Base-by-base conservation (phyloP, 192 early-diverging fungal genomes). In the Podila epigama region DNA sequence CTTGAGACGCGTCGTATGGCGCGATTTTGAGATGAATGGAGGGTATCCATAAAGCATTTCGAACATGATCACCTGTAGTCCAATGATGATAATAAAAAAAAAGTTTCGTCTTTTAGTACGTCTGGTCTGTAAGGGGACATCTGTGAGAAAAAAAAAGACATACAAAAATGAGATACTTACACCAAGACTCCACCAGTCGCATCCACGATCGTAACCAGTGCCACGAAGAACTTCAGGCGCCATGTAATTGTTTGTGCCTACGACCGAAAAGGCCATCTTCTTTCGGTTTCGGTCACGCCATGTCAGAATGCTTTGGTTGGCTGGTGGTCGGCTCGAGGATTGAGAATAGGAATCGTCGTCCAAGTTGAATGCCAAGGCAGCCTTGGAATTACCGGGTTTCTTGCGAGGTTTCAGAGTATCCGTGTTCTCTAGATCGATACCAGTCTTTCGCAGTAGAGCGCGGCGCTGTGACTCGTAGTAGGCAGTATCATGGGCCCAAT, bases 231-330 rank as follows among this genome's bases (percentile, higher is more conserved):
- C 89, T 75, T 97, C 95, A 10, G 93, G 92, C 9, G 94, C 94
- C 94, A 97, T 97, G 86, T 97, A 97, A 79, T 97, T 94, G 37
- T 94, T 94, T 33, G 89, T 90, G 9, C 95, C 95, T 9, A 97
- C 95, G 50, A 96, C 87, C 0, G 92, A 93, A 68, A 88, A 95
- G 2, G 89, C 93, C 71, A 82, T 73, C 29, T 82, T 82, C 52
- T 79, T 82, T 35, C 81, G 60, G 53, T 82, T 68, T n/a, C 72
- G 67, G 62, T 82, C 81, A 44, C 81, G 69, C 81, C 86, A 82
- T 66, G 63, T 87, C 58, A 87, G 85, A 70, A 70, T 88, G 75
- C 70, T 86, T 78, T 75, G 84, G 80, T 79, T 82, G 1, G 72
- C 58, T 35, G 81, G 81, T 8, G 81, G 65, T 39, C 65, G 64